Percentiles rank a stretch among this genome's conserved stretches.
phyloP scores from a whole-genome alignment of 164 flowering plant genomes.

The Aristolochia fimbriata region DNA sequence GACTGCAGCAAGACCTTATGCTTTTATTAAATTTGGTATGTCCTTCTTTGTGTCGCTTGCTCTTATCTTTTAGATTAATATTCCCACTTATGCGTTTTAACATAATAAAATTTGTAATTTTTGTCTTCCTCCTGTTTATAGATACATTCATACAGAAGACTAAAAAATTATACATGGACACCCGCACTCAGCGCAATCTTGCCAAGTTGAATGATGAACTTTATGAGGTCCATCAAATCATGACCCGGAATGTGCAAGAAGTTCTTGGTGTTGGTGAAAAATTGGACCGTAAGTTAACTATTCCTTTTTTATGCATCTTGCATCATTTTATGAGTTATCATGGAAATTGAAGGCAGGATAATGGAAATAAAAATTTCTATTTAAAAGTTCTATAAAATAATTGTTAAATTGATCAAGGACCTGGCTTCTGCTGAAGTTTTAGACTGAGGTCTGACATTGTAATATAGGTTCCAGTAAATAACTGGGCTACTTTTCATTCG shows the following conservation, averaged over 20 bases:
- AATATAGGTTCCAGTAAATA: too few species aligned
- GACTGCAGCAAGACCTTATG: conserved; percentile 95
- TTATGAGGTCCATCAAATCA: conserved; percentile 91
- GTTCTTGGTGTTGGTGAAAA: conserved; percentile 98
- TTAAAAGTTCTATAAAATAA: background rate
- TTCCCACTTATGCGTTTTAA: background rate
- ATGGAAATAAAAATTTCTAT: background rate
- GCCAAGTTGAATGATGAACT: conserved; percentile 88
- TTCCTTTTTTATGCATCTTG: background rate
- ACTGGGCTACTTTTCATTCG: too few species aligned
- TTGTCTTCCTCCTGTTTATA: conserved; percentile 15
- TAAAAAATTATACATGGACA: conserved; percentile 81
- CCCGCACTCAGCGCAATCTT: conserved; percentile 77
- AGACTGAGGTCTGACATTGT: too few species aligned
- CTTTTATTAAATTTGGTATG: conserved; percentile 83
- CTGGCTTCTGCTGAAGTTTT: too few species aligned
- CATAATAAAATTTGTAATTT: conserved; percentile 5
- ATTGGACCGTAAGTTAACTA: conserved; percentile 66
- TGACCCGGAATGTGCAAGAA: conserved; percentile 97
- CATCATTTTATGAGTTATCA: background rate
- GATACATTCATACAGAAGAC: conserved; percentile 93
- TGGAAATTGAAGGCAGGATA: background rate
- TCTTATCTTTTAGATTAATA: background rate
- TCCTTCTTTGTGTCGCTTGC: background rate
- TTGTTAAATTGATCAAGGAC: background rate